A percentile compares a stretch with the other conserved stretches of the same genome.
Evolutionary conservation across 1,284 basidiomycete genomes (phyloP).

Genomic region (Fomitopsis schrenkii): DNA sequence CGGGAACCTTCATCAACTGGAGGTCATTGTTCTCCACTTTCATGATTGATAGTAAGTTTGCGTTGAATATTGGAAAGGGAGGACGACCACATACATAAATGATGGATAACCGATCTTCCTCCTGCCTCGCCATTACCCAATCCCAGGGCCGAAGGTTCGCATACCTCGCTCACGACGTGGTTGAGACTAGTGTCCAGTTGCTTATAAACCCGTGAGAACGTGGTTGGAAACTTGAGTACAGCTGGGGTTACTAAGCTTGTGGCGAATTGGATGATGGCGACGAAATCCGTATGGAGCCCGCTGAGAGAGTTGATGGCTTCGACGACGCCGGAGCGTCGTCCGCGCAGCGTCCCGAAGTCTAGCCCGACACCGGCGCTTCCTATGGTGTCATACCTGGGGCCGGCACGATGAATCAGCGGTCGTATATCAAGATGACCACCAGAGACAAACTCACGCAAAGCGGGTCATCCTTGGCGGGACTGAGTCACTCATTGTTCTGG

Average conservation of each 20-base stretch:
- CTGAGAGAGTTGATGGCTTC: slow-evolving; percentile 43
- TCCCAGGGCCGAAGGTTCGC: no score
- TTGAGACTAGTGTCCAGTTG: no score
- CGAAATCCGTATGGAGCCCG: slow-evolving; percentile 16
- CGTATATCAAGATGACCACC: not conserved
- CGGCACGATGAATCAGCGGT: not conserved
- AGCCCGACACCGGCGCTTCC: slow-evolving; percentile 57
- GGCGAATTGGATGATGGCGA: slow-evolving; percentile 32
- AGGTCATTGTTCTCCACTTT: no score
- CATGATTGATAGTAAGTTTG: no score
- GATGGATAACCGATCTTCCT: no score
- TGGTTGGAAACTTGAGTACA: slow-evolving; percentile 38
- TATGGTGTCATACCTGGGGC: slow-evolving; percentile 47
- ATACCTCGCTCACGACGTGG: no score
- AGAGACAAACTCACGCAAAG: slow-evolving; percentile 35
- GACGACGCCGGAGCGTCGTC: slow-evolving; percentile 39
- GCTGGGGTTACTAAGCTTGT: slow-evolving; percentile 39
- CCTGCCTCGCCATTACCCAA: no score
- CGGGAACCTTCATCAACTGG: slow-evolving; percentile 41
- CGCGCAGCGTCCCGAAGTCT: slow-evolving; percentile 51
- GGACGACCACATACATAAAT: no score
- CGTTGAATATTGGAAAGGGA: no score
- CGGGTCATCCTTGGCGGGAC: slow-evolving; percentile 38
- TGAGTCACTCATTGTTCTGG: slow-evolving; percentile 4
- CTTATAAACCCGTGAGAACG: slow-evolving; percentile 25